A percentile compares a stretch with the other conserved stretches of the same genome.
phyloP scores from a whole-genome alignment of 2,329 filamentous ascomycete species.

The Aschersonia sp. region DNA sequence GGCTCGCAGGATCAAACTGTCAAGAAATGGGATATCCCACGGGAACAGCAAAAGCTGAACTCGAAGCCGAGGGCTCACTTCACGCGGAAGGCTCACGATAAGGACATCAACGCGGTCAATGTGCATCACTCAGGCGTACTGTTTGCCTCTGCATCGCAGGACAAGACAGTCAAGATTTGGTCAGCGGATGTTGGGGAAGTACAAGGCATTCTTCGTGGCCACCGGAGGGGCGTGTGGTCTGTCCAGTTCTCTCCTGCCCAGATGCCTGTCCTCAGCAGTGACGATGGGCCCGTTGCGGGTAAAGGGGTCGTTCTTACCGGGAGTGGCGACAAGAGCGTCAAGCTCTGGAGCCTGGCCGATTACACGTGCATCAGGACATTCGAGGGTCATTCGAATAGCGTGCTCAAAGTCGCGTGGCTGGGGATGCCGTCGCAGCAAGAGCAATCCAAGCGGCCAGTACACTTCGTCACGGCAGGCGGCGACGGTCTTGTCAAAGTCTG shows the following conservation, averaged over 20 bases:
- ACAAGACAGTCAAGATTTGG: slow-evolving; percentile 95
- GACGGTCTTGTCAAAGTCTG: slow-evolving; percentile 95
- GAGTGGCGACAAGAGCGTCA: slow-evolving; percentile 90
- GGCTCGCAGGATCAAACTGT: slow-evolving; percentile 92
- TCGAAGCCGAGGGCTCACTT: slow-evolving; percentile 53
- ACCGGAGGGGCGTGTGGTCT: slow-evolving; percentile 91
- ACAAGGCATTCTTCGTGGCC: slow-evolving; percentile 79
- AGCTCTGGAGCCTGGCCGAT: slow-evolving; percentile 84
- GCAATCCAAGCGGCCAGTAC: slow-evolving; percentile 43
- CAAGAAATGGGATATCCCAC: slow-evolving; percentile 79
- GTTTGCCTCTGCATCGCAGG: slow-evolving; percentile 93
- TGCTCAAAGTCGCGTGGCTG: slow-evolving; percentile 88
- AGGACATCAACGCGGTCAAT: slow-evolving; percentile 94
- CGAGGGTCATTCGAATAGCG: slow-evolving; percentile 90
- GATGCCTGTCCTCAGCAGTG: slow-evolving; percentile 57
- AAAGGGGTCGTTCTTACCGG: slow-evolving; percentile 80
- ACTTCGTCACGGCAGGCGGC: slow-evolving; percentile 75
- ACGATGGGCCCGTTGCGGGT: slow-evolving; percentile 56
- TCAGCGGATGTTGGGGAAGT: slow-evolving; percentile 80
- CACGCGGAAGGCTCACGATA: slow-evolving; percentile 92
- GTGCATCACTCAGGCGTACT: slow-evolving; percentile 59
- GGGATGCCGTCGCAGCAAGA: slow-evolving; percentile 34
- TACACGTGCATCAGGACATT: slow-evolving; percentile 90
- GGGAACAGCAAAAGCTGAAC: slow-evolving; percentile 26
- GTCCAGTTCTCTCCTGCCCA: slow-evolving; percentile 76